Base-by-base conservation (phyloP, 306 rosid genomes). In the Quercus gilva region DNA sequence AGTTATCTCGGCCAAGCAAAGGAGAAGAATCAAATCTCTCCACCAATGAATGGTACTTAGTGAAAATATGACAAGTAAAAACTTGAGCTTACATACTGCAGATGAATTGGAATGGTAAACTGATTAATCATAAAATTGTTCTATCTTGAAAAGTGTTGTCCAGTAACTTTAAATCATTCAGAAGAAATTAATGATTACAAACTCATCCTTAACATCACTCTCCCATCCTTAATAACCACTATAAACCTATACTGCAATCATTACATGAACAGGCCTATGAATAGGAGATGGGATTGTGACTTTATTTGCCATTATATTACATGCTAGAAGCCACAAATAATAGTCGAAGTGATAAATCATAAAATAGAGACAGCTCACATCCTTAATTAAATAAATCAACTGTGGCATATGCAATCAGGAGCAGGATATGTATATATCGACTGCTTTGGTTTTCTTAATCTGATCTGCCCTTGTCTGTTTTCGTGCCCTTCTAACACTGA, bases 341-440 rank as follows among this genome's bases (percentile, higher is more conserved):
- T 86, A 82, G 82, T 51, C 60, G 37, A 9, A 82, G 76, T 80
- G 76, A 84, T 4, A 77, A 86, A 80, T 61, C 57, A 74, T 74
- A 79, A 57, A 71, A 80, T 37, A 77, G 78, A 78, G 80, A 71
- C 69, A 55, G 51, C 61, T 81, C 85, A 13, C 70, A 80, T 73
- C 80, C 74, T 76, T 71, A 68, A 65, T 67, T 69, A 77, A 70
- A 11, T n/a, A 29, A 56, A 51, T 84, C 43, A 91, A 79, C 89
- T 89, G 69, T 89, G 92, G 87, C 98, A 96, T 91, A 93, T 94
- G 90, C 99, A 96, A 80, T 96, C 96, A 37, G 98, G 98, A 79
- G 89, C 88, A 51, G 99, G 99, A 43, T 96, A 96, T 5, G 99
- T 93, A 78, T 96, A 96, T 55, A 96, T 86, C 52, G 99, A 96